Evolutionary conservation across 2,329 filamentous ascomycete genomes (phyloP), one percentile per base, ranked within the genome.

Genomic region (Aspergillus pseudotamarii): DNA sequence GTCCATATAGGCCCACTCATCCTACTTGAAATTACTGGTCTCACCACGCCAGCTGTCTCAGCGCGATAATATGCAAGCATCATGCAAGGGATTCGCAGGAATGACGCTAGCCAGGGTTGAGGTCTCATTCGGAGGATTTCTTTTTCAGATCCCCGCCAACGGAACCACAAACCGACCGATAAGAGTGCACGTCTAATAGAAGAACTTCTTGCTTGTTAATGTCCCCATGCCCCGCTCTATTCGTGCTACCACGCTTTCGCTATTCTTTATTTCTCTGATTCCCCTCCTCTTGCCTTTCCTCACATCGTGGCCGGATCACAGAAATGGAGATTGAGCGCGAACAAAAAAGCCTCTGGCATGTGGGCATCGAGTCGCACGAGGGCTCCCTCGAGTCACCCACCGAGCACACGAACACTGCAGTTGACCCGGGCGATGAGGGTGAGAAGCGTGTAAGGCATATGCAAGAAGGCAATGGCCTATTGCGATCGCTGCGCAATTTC

Each of bases 301-400:
- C 16, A 10, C 16, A 19, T 51, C 48, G 2, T 30, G 48, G 48
- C 11, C 16, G 9, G 3, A 32, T 4, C 16, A 3, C 28, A n/a
- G 57, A 19, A 8, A 58, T 58, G 57, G 34, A 41, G 23, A 16
- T 38, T 2, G 34, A 53, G n/a, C 21, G 14, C 6, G 48, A 41
- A 6, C 14, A 36, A 48, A 59, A 59, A 32, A 21, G 32, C 48
- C 46, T 59, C 4, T 59, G 57, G 57, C 57, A 53, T 32, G 32
- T 19, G 57, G 57, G 57, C 16, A 43, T 41, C 46, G 16, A 43
- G 23, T 41, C 23, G n/a, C 6, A 53, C 48, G 34, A 32, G 10
- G 34, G 46, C 10, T 51, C 57, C 2, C 28, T 58, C 12, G n/a
- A 43, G 11, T 32, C 51, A 38, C 14, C n/a, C n/a, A 38, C 21